Base-by-base conservation (phyloP, 345 rosid species). In the Hypericum perforatum region DNA sequence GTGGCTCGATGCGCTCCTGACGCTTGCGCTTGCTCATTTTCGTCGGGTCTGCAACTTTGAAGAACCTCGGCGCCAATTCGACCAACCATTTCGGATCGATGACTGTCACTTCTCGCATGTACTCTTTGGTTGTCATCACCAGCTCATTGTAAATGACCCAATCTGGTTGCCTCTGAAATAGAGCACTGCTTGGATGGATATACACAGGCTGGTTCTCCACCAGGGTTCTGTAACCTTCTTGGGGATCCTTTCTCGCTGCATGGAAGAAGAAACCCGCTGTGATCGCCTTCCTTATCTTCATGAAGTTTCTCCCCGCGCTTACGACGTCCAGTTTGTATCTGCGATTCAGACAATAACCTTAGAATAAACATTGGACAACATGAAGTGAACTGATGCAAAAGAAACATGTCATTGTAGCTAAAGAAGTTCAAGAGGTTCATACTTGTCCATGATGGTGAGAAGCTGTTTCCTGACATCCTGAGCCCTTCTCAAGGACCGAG, bases 81-180 rank as follows among this genome's bases (percentile, higher is more conserved):
- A 84, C 92, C 0, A 87, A 92, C 98, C 96, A 91, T 56, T 85
- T 79, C 6, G 98, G 98, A 58, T 87, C 96, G 12, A 82, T 62
- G 44, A 84, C 89, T 0, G 95, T 87, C n/a, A 79, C 85, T 66
- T 91, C 89, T 13, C 84, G 78, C 96, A 85, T 82, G 70, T 87
- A 91, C 70, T 87, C 98, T 63, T 87, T 87, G 0, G 89, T 87
- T 5, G 96, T 87, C 96, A 87, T 87, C 48, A 87, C 98, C 16
- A 87, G 78, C 72, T 91, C 96, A 51, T 87, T 89, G 62, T 87
- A 91, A 43, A 87, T 87, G 52, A 84, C 92, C 98, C 98, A 87
- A 16, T 87, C 98, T 14, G 96, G 98, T 60, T 87, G 96, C 63
- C 94, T 79, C 70, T 85, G 95, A 63, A 80, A 91, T 73, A 91